A percentile compares a stretch with the other conserved stretches of the same genome.
These are phyloP conservation scores for Corallochytrium limacisporum DNA, from an alignment of 78 protist genomes.

Conservation along the genomic window DNA sequence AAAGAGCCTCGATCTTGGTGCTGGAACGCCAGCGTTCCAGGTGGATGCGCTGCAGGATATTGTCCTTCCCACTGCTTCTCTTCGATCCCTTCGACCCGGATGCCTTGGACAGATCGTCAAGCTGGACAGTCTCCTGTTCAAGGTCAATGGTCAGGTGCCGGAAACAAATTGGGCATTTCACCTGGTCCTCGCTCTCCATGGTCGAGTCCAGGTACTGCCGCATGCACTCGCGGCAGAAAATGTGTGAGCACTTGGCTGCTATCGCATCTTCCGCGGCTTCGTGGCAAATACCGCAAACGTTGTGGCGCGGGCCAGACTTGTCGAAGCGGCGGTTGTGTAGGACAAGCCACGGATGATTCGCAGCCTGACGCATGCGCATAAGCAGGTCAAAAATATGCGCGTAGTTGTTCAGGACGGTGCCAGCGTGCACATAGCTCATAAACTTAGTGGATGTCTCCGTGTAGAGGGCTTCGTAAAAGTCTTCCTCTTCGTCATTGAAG, in stretches of 20 bases:
- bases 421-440: background rate
- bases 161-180: slow-evolving; percentile 29
- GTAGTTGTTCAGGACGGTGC: slow-evolving; percentile 25
- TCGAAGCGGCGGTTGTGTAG: background rate
- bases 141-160: slow-evolving; percentile 32
- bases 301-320: background rate
- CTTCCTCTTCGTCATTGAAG: slow-evolving; percentile 34
- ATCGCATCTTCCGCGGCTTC: slow-evolving; percentile 25
- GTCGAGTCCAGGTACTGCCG: background rate
- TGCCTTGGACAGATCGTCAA: background rate
- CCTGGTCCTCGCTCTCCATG: background rate
- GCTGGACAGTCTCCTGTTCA: background rate
- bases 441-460: slow-evolving; percentile 13
- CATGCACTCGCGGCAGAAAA: slow-evolving; percentile 36
- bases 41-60: background rate
- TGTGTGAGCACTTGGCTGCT: slow-evolving; percentile 22
- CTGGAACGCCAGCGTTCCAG: background rate
- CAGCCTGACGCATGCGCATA: slow-evolving; percentile 26
- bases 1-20: slow-evolving; percentile 46
- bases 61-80: no score
- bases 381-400: slow-evolving; percentile 62
- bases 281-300: slow-evolving; percentile 27
- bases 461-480: slow-evolving; percentile 36
- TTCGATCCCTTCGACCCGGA: no score
- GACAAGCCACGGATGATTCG: slow-evolving; percentile 39